Base-by-base conservation (phyloP, 306 rosid genomes). In the Carpinus viminea region DNA sequence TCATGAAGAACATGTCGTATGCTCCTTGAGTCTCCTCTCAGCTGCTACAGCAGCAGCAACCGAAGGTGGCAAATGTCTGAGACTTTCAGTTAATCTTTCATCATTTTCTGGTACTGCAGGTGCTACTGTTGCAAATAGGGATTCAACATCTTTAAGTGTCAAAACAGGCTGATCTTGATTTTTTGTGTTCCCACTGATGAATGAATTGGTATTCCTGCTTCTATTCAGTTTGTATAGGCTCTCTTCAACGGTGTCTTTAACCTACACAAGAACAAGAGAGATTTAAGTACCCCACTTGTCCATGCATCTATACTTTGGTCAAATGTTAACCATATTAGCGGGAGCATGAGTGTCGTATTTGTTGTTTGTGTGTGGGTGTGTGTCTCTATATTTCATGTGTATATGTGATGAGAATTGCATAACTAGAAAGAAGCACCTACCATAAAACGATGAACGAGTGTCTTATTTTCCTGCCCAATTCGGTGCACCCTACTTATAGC, bases 401-500 rank as follows among this genome's bases (percentile, higher is more conserved):
- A 65, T 65, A 36, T 9, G 38, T 18, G 4, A 36, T 38, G 24
- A 5, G 13, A 13, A 38, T 36, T 17, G 54, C 74, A 34, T 52
- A 71, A 60, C 46, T 70, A 17, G 72, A 80, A 68, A 24, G 24
- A 7, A 51, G 50, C 12, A 90, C 97, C 65, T 88, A 92, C 98
- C 45, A 89, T 79, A 80, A 95, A 95, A 15, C 96, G 96, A 80
- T 95, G 99, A 78, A 93, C 91, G 16, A 93, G 88, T 59, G 97
- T 95, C 85, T 75, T 85, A 8, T 90, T 76, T 76, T 84, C 74
- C 80, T 91, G 98, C 61, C 97, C 97, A 7, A 92, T 92, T n/a
- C 98, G 96, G 82, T 92, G 98, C 12, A 95, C 97, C 21, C 94
- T 91, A 68, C 98, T 89, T 78, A 95, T 92, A 54, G 98, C 98